A percentile compares a stretch with the other conserved stretches of the same genome.
phyloP scores from a whole-genome alignment of 257 asterid species.

The Solanum pennellii region DNA sequence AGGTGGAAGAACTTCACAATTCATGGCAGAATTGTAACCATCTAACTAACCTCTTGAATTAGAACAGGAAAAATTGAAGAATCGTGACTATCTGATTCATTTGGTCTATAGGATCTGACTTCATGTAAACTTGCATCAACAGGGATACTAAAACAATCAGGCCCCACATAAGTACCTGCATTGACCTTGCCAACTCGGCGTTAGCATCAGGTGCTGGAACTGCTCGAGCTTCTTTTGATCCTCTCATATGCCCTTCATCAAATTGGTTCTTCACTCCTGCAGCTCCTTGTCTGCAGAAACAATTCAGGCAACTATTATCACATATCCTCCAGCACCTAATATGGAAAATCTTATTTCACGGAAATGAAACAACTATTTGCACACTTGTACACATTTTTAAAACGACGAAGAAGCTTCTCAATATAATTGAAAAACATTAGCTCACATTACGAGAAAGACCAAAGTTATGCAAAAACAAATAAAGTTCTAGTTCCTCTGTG shows the following conservation, averaged over 20 bases:
- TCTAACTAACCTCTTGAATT: not conserved
- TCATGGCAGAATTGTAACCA: not conserved
- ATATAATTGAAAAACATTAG: not conserved
- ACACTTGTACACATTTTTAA: not conserved
- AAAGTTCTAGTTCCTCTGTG: not conserved
- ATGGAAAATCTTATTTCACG: not conserved
- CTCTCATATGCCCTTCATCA: constrained; percentile 26
- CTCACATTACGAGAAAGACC: not conserved
- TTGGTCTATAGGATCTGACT: not conserved
- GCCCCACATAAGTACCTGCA: constrained; percentile 31
- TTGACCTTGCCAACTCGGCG: constrained; percentile 29
- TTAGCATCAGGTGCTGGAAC: constrained; percentile 40
- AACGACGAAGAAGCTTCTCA: not conserved
- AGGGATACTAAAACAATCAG: not conserved
- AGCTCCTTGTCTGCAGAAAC: constrained; percentile 42
- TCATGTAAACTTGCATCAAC: not conserved
- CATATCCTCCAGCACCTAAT: not conserved
- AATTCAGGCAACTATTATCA: not conserved
- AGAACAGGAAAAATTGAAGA: not conserved
- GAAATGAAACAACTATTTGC: not conserved
- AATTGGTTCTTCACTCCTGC: constrained; percentile 38
- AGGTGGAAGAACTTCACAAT: not conserved
- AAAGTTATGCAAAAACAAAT: not conserved
- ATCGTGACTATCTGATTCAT: not conserved
- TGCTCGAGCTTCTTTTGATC: constrained; percentile 36